A percentile compares a stretch with the other conserved stretches of the same genome.
phyloP scores from a whole-genome alignment of 805 yeast genomes.

The Priceomyces haplophilus region DNA sequence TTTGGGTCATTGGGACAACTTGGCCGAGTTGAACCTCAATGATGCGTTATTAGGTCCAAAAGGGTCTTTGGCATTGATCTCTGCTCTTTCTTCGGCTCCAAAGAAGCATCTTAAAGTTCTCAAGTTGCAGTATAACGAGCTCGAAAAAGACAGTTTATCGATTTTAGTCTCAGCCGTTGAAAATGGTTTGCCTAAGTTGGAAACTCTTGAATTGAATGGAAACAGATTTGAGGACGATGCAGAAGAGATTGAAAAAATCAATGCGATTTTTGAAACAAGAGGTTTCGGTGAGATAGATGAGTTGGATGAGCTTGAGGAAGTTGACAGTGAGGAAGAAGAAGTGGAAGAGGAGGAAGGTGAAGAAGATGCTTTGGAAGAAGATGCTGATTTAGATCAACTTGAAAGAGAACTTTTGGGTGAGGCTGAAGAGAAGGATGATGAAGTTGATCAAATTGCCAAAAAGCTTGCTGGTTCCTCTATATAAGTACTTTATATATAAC shows the following conservation, averaged over 20 bases:
- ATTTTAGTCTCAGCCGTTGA: conserved; percentile 53
- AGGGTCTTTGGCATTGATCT: conserved; percentile 62
- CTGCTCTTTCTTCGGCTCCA: conserved; percentile 38
- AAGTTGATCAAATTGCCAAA: conserved; percentile 57
- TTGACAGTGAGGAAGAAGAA: conserved; percentile 66
- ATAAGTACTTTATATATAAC: conserved; percentile 8
- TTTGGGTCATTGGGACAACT: conserved; percentile 59
- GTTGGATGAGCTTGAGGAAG: conserved; percentile 90
- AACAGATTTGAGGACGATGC: conserved; percentile 90
- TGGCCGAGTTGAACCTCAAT: conserved; percentile 78
- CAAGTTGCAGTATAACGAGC: conserved; percentile 85
- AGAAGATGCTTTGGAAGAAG: conserved; percentile 47
- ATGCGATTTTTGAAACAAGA: conserved; percentile 61
- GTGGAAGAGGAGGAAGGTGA: conserved; percentile 58
- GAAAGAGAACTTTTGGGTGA: conserved; percentile 55
- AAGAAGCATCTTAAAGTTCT: conserved; percentile 51
- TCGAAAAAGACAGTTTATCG: conserved; percentile 62
- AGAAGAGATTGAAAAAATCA: conserved; percentile 59
- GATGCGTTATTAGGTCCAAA: conserved; percentile 82
- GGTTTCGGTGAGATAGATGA: conserved; percentile 87
- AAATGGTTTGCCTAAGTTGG: conserved; percentile 57
- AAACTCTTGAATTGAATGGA: conserved; percentile 82
- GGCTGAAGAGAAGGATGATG: conserved; percentile 41
- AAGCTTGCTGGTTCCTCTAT: conserved; percentile 57
- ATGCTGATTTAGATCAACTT: conserved; percentile 50